Conservation (phyloP, 2,329 filamentous ascomycete genomes). For the Trichoderma pleuroti region DNA sequence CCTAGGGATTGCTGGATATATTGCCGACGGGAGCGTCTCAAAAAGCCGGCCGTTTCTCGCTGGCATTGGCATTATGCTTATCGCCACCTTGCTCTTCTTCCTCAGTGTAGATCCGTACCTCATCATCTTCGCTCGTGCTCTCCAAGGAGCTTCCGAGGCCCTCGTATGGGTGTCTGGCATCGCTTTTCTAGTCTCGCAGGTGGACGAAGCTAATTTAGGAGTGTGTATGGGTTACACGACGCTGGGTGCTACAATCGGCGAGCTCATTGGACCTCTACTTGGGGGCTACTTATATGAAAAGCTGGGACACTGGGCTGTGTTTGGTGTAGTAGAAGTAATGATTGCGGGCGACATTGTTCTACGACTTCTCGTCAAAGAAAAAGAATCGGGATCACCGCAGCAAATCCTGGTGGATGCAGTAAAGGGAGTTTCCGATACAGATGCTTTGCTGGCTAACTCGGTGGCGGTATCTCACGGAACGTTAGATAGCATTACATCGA, state of each 20-base stretch:
- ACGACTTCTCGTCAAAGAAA: constrained; percentile 9
- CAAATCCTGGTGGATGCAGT: not conserved
- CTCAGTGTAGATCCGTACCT: constrained; percentile 1
- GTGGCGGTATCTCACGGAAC: not conserved
- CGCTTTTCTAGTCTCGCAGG: constrained; percentile 16
- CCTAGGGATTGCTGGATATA: constrained; percentile 17
- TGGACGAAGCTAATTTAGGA: constrained; percentile 14
- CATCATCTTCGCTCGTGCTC: constrained; percentile 13
- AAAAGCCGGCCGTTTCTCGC: constrained; percentile 17
- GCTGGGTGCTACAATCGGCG: constrained; percentile 13
- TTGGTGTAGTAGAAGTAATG: constrained; percentile 2
- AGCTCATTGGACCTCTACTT: constrained; percentile 12
- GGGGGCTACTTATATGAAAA: constrained; percentile 15
- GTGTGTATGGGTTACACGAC: constrained; percentile 17
- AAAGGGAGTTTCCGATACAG: not conserved
- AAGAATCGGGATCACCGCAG: not conserved
- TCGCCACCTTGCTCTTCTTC: constrained; percentile 18
- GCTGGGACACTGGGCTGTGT: constrained; percentile 16
- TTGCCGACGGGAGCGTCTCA: constrained; percentile 12
- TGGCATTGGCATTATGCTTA: constrained; percentile 13
- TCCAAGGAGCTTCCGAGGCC: constrained; percentile 17
- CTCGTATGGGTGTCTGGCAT: constrained; percentile 18
- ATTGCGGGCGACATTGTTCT: constrained; percentile 2
- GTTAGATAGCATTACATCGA: not conserved
- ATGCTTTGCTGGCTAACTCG: not conserved